Conservation (phyloP, 306 rosid genomes). For the Biancaea sappan region DNA sequence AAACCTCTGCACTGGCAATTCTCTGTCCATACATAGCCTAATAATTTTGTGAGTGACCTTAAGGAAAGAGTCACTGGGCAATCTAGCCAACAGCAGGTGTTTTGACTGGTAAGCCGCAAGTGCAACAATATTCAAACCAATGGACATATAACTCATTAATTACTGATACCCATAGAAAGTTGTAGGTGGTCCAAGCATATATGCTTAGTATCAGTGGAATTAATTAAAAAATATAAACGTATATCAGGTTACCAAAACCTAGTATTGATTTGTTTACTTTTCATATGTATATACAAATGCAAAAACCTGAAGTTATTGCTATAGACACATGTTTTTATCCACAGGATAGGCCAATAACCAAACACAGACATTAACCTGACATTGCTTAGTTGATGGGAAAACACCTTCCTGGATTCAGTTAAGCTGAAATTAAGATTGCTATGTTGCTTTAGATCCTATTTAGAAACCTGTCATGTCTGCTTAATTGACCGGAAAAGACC, state of each 20-base stretch:
- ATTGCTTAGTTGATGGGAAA: constrained; percentile 20
- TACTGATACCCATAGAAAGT: not conserved
- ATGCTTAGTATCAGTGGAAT: not conserved
- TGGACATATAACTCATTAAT: not conserved
- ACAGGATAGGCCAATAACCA: not conserved
- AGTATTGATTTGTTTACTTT: not conserved
- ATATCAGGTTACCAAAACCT: not conserved
- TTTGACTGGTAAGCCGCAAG: constrained; percentile 15
- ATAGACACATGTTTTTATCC: not conserved
- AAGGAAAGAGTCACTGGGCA: constrained; percentile 1
- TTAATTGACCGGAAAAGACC: constrained; percentile 11
- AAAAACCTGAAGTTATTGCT: not conserved
- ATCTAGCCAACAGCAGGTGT: not conserved
- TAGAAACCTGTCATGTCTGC: not conserved
- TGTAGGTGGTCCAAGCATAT: constrained; percentile 3
- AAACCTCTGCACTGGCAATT: constrained; percentile 25
- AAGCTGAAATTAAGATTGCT: too few species aligned
- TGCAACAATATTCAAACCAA: not conserved
- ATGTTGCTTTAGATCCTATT: too few species aligned
- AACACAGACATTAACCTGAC: not conserved
- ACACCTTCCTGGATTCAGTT: not conserved
- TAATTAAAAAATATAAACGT: constrained; percentile 1
- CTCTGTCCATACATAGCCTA: constrained; percentile 13
- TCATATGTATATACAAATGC: not conserved
- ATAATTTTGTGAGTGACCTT: not conserved